Conservation (phyloP, 73 alveolate species). For the Durusdinium trenchii region DNA sequence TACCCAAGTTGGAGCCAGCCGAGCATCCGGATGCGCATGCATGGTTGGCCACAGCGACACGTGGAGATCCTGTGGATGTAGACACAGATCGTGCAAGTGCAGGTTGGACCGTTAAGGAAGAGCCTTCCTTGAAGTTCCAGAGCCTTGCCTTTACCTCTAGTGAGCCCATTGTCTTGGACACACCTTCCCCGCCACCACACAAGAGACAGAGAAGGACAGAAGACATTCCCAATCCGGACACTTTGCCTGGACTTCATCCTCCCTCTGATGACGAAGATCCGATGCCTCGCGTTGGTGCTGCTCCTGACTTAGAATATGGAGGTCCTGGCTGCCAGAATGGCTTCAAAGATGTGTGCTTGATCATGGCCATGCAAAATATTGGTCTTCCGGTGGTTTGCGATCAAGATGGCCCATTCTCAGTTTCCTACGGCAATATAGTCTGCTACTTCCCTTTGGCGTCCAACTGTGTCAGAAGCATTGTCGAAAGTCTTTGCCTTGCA, state of each 20-base stretch:
- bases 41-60: background rate
- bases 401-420: background rate
- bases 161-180: background rate
- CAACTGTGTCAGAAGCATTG: background rate
- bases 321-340: background rate
- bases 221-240: background rate
- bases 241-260: background rate
- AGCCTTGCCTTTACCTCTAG: background rate
- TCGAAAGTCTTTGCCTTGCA: background rate
- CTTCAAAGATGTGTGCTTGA: slow-evolving; percentile 22
- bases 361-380: background rate
- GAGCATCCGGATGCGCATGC: background rate
- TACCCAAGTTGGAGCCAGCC: background rate
- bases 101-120: background rate
- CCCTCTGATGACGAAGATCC: background rate
- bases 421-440: background rate
- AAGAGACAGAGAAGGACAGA: background rate
- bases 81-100: background rate
- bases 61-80: background rate
- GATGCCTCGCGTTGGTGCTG: background rate
- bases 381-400: background rate
- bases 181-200: background rate
- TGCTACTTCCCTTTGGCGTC: background rate
- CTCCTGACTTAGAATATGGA: background rate
- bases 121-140: background rate